Percentiles rank a stretch among this genome's conserved stretches.
Conservation (phyloP, 345 rosid genomes). For the Zanthoxylum bungeanum region DNA sequence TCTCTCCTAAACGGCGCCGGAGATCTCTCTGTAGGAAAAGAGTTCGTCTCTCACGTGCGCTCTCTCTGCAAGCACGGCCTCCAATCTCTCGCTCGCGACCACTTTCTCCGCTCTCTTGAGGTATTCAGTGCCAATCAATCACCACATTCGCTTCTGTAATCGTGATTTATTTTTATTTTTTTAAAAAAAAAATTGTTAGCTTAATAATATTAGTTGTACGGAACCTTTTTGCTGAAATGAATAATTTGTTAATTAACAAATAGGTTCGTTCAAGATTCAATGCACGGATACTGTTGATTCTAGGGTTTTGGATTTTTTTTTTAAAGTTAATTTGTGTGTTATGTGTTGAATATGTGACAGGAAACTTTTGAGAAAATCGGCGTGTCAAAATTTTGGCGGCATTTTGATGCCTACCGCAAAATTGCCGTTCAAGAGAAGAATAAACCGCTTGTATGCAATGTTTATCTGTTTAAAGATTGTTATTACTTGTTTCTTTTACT, state of each 20-base stretch:
- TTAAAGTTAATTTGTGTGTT: neutral
- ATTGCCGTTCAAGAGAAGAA: conserved; percentile 25
- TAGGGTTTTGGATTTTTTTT: neutral
- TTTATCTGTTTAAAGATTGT: conserved; percentile 5
- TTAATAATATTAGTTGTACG: neutral
- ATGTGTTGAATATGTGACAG: conserved; percentile 34
- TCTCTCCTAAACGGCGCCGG: conserved; percentile 51
- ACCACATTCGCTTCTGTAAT: neutral
- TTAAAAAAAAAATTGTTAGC: neutral
- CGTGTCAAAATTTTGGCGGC: conserved; percentile 63
- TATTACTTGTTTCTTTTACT: neutral
- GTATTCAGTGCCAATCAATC: conserved; percentile 25
- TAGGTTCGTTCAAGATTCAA: neutral
- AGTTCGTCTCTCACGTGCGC: conserved; percentile 49
- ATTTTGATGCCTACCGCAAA: conserved; percentile 54
- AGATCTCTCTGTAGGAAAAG: conserved; percentile 36
- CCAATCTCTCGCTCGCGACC: conserved; percentile 65
- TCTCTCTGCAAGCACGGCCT: conserved; percentile 71
- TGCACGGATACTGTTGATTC: neutral
- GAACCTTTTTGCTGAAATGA: neutral
- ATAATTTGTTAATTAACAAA: neutral
- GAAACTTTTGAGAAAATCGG: conserved; percentile 57
- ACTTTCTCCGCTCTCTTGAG: conserved; percentile 70
- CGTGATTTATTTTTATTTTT: neutral
- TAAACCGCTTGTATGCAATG: conserved; percentile 33